A percentile compares a stretch with the other conserved stretches of the same genome.
Conservation (phyloP, 2,329 filamentous ascomycete genomes). For the Cadophora gregata region DNA sequence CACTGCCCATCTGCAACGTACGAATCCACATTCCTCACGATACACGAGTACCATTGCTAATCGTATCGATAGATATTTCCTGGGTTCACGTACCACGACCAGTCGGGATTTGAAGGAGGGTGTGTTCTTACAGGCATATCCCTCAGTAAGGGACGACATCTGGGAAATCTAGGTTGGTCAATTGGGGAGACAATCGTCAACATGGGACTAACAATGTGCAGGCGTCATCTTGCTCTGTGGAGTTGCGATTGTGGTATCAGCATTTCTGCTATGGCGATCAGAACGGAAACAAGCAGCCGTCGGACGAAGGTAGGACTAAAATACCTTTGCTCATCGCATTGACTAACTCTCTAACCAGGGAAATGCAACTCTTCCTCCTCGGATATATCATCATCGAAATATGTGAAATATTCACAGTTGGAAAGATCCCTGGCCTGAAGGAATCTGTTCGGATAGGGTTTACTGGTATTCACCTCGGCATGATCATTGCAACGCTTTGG, state of each 20-base stretch:
- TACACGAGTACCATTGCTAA: conserved; percentile 28
- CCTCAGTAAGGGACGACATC: conserved; percentile 66
- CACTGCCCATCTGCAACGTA: conserved; percentile 85
- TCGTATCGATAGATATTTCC: conserved; percentile 65
- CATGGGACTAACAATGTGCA: conserved; percentile 48
- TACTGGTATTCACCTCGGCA: conserved; percentile 85
- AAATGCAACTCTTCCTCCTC: conserved; percentile 93
- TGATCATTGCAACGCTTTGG: conserved; percentile 89
- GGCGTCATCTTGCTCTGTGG: conserved; percentile 87
- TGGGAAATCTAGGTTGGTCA: conserved; percentile 82
- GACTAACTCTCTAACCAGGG: conserved; percentile 58
- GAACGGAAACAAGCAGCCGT: conserved; percentile 93
- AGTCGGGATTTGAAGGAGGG: conserved; percentile 53
- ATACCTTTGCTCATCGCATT: conserved; percentile 9
- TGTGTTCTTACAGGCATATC: conserved; percentile 80
- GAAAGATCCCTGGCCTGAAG: conserved; percentile 76
- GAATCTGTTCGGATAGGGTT: conserved; percentile 78
- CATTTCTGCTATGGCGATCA: conserved; percentile 77
- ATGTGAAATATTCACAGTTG: conserved; percentile 96
- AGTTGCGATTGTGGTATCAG: conserved; percentile 72
- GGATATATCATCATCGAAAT: conserved; percentile 88
- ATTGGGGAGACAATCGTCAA: conserved; percentile 1
- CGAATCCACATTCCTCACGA: conserved; percentile 46
- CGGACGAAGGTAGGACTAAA: conserved; percentile 73
- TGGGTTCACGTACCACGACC: conserved; percentile 37